Evolutionary conservation across 2,329 filamentous ascomycete species (phyloP).

Genomic region (Xylariaceae sp.): DNA sequence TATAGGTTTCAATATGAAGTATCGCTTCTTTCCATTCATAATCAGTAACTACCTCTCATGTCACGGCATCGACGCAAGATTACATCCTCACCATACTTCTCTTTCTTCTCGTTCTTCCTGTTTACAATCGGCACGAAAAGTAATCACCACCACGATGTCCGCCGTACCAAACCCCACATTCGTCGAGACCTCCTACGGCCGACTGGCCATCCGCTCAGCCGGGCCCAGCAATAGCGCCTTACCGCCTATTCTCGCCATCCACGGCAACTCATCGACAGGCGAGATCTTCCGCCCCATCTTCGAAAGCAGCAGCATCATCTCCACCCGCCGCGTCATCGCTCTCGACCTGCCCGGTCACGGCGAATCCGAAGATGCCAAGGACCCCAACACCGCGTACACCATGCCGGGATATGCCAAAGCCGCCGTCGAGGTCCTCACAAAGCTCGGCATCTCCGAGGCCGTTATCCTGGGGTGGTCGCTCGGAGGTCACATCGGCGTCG

Average conservation of each 20-base stretch:
- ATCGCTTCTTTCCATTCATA: too few species aligned
- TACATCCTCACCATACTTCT: too few species aligned
- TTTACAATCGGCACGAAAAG: background rate
- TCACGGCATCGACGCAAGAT: background rate
- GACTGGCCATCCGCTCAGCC: conserved; percentile 1
- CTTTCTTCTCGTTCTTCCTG: too few species aligned
- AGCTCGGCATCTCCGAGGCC: background rate
- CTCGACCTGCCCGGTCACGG: background rate
- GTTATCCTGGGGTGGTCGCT: background rate
- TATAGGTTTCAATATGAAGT: too few species aligned
- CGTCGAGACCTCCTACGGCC: background rate
- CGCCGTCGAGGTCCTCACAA: background rate
- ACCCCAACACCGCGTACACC: background rate
- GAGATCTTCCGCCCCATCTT: background rate
- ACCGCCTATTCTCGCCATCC: background rate
- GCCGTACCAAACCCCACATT: background rate
- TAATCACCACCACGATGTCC: background rate
- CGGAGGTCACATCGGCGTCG: background rate
- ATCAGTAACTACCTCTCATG: too few species aligned
- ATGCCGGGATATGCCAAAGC: background rate
- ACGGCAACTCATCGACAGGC: background rate
- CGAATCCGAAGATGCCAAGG: background rate
- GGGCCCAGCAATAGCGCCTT: background rate
- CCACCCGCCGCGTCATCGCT: background rate
- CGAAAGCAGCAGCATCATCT: background rate